Percentiles rank a stretch among this genome's conserved stretches.
These are phyloP conservation scores for Emmonsia crescens DNA, from an alignment of 2,329 filamentous ascomycete species.

Conservation along the genomic window DNA sequence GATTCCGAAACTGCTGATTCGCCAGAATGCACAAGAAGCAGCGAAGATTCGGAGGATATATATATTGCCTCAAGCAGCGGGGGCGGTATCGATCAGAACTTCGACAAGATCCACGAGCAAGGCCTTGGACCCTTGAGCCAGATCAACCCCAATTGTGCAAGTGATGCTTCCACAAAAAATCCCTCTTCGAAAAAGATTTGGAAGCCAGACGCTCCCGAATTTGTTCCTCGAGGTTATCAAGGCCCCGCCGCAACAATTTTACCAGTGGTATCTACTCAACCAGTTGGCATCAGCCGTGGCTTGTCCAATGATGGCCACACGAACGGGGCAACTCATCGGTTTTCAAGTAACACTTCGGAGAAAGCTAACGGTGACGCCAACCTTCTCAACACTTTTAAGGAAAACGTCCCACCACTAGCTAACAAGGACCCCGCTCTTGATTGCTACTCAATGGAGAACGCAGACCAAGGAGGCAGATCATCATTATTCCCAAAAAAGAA, in stretches of 20 bases:
- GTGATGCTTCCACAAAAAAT: slow-evolving; percentile 3
- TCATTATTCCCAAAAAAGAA: not conserved
- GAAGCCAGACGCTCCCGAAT: slow-evolving; percentile 34
- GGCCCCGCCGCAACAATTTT: not conserved
- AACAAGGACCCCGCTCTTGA: not conserved
- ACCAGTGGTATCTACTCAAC: not conserved
- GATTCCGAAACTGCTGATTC: not conserved
- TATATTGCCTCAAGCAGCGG: not conserved
- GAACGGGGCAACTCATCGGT: not conserved
- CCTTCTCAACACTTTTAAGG: not conserved
- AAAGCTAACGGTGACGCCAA: not conserved
- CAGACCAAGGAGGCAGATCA: not conserved
- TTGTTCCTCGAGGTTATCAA: slow-evolving; percentile 21
- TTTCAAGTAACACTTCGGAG: not conserved
- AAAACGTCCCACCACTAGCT: not conserved
- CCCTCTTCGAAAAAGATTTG: slow-evolving; percentile 10
- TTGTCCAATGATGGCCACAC: not conserved
- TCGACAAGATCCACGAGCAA: not conserved
- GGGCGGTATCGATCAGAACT: not conserved
- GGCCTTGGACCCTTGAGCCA: not conserved
- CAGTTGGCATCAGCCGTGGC: not conserved
- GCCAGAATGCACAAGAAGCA: not conserved
- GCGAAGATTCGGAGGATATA: not conserved
- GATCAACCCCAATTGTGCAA: not conserved
- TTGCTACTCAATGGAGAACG: not conserved